These are phyloP conservation scores for Boletus subcaerulescens DNA, from an alignment of 768 basidiomycete species.

Conservation along the genomic window DNA sequence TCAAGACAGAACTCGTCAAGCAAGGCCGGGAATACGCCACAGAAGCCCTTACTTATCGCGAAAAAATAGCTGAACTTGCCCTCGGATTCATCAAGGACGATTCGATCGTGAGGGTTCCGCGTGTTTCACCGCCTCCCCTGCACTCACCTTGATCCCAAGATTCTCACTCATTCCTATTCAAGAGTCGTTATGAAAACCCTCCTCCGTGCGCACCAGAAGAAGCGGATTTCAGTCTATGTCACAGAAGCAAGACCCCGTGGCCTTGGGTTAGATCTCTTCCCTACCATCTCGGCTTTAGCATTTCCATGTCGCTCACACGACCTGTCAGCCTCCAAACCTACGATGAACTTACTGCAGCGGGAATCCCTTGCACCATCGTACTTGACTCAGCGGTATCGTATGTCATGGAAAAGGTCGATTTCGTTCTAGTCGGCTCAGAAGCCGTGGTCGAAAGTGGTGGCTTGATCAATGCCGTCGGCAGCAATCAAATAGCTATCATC, in stretches of 20 bases:
- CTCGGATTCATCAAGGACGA: slow-evolving; percentile 94
- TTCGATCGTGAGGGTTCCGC: slow-evolving; percentile 60
- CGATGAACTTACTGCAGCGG: slow-evolving; percentile 79
- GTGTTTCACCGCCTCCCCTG: slow-evolving; percentile 12
- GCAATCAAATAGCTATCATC: slow-evolving; percentile 95
- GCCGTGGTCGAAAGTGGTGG: slow-evolving; percentile 98
- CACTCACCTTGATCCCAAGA: slow-evolving; percentile 45
- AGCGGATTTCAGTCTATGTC: slow-evolving; percentile 96
- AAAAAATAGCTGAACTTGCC: slow-evolving; percentile 86
- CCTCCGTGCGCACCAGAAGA: slow-evolving; percentile 83
- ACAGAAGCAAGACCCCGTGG: slow-evolving; percentile 92
- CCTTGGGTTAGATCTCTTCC: slow-evolving; percentile 60
- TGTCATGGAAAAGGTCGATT: slow-evolving; percentile 94
- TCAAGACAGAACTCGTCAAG: slow-evolving; percentile 78
- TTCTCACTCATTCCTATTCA: slow-evolving; percentile 96
- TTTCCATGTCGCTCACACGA: slow-evolving; percentile 6
- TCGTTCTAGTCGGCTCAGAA: slow-evolving; percentile 95
- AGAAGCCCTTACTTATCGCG: slow-evolving; percentile 81
- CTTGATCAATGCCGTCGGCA: slow-evolving; percentile 88
- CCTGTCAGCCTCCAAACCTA: slow-evolving; percentile 80
- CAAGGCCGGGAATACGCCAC: slow-evolving; percentile 77
- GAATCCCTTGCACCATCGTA: slow-evolving; percentile 91
- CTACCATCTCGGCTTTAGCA: not conserved
- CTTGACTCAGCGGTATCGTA: slow-evolving; percentile 97
- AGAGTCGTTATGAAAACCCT: slow-evolving; percentile 93